These are phyloP conservation scores for Pyracantha coccinea DNA, from an alignment of 331 rosid genomes.

Conservation along the genomic window DNA sequence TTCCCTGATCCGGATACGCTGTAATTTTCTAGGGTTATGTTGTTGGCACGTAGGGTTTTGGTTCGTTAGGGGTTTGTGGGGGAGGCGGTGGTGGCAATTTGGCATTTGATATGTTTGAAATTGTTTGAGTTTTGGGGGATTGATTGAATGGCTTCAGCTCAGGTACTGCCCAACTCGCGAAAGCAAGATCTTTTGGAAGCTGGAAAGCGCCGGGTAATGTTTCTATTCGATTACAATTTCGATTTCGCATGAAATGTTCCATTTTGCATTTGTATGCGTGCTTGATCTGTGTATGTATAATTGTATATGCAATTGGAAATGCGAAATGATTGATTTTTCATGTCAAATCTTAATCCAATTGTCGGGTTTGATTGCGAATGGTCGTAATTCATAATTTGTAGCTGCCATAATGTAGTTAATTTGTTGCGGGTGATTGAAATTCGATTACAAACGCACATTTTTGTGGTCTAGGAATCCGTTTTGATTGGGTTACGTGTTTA, in stretches of 20 bases:
- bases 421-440: neutral
- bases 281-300: neutral
- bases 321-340: neutral
- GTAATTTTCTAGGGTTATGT: neutral
- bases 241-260: neutral
- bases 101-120: conserved; percentile 8
- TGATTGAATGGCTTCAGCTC: conserved; percentile 78
- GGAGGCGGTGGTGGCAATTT: conserved; percentile 1
- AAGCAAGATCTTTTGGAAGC: conserved; percentile 90
- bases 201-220: conserved; percentile 82
- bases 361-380: neutral
- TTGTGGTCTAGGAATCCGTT: neutral
- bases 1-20: conserved; percentile 25
- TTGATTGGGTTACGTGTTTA: neutral
- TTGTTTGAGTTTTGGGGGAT: conserved; percentile 22
- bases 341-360: neutral
- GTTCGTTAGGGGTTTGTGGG: conserved; percentile 1
- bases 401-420: neutral
- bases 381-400: neutral
- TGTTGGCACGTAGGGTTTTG: conserved; percentile 2
- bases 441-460: neutral
- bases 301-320: neutral
- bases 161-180: conserved; percentile 68
- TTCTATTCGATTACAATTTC: neutral
- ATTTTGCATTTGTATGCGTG: neutral